Evolutionary conservation across 495 filamentous ascomycete genomes (phyloP).

Genomic region (Pyrenopolyporus hunteri): DNA sequence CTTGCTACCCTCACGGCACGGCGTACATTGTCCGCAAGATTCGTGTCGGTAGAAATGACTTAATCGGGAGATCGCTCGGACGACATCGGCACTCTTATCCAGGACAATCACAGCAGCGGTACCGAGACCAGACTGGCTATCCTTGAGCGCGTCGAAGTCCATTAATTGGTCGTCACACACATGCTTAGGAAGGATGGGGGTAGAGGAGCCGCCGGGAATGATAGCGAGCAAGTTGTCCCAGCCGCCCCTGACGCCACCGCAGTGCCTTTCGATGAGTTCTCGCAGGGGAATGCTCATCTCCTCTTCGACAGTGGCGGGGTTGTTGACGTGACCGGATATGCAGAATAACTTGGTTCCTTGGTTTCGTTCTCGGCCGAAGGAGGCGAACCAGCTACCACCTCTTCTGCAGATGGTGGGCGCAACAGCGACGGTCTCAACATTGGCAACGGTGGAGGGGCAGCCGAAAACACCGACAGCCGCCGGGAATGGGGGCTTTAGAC

Average conservation of each 20-base stretch:
- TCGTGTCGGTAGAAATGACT: constrained; percentile 98
- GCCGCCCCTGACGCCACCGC: constrained; percentile 92
- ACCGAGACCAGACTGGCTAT: constrained; percentile 93
- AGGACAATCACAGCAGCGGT: constrained; percentile 99
- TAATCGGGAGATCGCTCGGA: constrained; percentile 89
- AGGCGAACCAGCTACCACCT: constrained; percentile 89
- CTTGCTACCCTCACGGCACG: constrained; percentile 94
- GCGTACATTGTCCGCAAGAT: constrained; percentile 97
- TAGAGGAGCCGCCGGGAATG: constrained; percentile 96
- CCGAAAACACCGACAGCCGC: constrained; percentile 96
- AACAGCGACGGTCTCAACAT: constrained; percentile 96
- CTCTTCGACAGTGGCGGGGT: constrained; percentile 96
- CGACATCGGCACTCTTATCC: constrained; percentile 96
- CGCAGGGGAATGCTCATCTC: constrained; percentile 96
- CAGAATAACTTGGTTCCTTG: constrained; percentile 97
- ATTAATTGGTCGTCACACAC: constrained; percentile 94
- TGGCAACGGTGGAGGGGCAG: constrained; percentile 96
- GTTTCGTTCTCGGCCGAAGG: constrained; percentile 93
- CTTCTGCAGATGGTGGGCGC: constrained; percentile 95
- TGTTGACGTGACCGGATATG: constrained; percentile 98
- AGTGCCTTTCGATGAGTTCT: constrained; percentile 97
- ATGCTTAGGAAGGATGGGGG: constrained; percentile 86
- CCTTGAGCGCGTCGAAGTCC: constrained; percentile 99
- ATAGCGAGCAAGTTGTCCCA: constrained; percentile 97
- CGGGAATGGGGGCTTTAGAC: constrained; percentile 97